These are phyloP conservation scores for Rhododendron henanense DNA, from an alignment of 148 eudicot genomes.

Conservation along the genomic window DNA sequence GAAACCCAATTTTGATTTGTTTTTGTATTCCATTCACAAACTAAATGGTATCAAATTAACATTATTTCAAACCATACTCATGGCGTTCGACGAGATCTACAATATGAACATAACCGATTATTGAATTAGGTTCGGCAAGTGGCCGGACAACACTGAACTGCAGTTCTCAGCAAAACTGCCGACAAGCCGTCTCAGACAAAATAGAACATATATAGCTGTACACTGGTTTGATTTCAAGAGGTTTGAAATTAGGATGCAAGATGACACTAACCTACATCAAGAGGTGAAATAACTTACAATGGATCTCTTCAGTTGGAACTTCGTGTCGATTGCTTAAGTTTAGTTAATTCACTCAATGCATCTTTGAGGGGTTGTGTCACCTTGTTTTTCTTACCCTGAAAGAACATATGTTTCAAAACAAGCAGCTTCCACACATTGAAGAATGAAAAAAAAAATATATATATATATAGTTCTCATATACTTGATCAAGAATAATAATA, in stretches of 20 bases:
- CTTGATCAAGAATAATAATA: not conserved
- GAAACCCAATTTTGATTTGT: not conserved
- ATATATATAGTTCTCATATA: not conserved
- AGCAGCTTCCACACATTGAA: slow-evolving; percentile 3
- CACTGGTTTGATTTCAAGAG: not conserved
- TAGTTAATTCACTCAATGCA: slow-evolving; percentile 44
- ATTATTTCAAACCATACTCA: not conserved
- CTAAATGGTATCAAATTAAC: not conserved
- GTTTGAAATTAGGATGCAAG: not conserved
- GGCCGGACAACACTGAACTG: not conserved
- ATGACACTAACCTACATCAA: not conserved
- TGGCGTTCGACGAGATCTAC: not conserved
- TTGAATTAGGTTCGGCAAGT: not conserved
- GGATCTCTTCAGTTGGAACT: slow-evolving; percentile 2
- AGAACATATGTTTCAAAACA: not conserved
- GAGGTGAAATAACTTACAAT: slow-evolving; percentile 8
- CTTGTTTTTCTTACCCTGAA: slow-evolving; percentile 52
- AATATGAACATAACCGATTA: no score
- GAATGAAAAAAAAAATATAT: not conserved
- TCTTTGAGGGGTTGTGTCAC: slow-evolving; percentile 50
- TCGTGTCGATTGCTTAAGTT: slow-evolving; percentile 35
- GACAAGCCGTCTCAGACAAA: not conserved
- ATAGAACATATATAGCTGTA: not conserved
- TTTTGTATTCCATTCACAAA: not conserved
- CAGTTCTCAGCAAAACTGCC: not conserved